Evolutionary conservation across 1,284 basidiomycete species (phyloP).

Genomic region (Mycena citricolor): DNA sequence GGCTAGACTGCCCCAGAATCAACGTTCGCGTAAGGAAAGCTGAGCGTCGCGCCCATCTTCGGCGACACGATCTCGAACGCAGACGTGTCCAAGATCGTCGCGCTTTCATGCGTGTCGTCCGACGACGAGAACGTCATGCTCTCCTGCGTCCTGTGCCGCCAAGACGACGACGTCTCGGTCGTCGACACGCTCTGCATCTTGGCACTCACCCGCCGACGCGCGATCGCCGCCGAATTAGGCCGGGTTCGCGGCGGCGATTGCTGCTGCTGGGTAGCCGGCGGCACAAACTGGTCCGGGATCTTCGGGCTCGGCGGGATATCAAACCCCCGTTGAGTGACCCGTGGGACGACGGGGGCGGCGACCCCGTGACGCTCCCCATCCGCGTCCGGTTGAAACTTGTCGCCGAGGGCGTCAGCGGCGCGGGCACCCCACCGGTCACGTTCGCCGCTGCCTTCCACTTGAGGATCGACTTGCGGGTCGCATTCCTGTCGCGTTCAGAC

Average conservation of each 20-base stretch:
- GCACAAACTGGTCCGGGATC: slow-evolving; percentile 42
- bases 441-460: slow-evolving; percentile 53
- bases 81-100: slow-evolving; percentile 46
- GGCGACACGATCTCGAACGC: slow-evolving; percentile 53
- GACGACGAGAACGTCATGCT: slow-evolving; percentile 35
- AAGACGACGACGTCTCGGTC: slow-evolving; percentile 32
- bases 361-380: slow-evolving; percentile 14
- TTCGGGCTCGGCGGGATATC: slow-evolving; percentile 48
- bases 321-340: slow-evolving; percentile 29
- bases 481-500: slow-evolving; percentile 37
- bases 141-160: slow-evolving; percentile 25
- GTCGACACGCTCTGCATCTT: slow-evolving; percentile 33
- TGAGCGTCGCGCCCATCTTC: slow-evolving; percentile 35
- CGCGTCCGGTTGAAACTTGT: slow-evolving; percentile 21
- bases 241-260: slow-evolving; percentile 20
- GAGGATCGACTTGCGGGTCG: slow-evolving; percentile 67
- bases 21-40: slow-evolving; percentile 40
- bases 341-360: slow-evolving; percentile 11
- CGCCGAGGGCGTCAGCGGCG: slow-evolving; percentile 28
- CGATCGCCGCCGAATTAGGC: slow-evolving; percentile 23
- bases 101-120: slow-evolving; percentile 37
- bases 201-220: slow-evolving; percentile 30
- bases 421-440: slow-evolving; percentile 13
- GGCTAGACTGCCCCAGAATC: too few species aligned
- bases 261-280: too few species aligned